Base-by-base conservation (phyloP, 768 basidiomycete genomes). In the Russula ochroleuca region DNA sequence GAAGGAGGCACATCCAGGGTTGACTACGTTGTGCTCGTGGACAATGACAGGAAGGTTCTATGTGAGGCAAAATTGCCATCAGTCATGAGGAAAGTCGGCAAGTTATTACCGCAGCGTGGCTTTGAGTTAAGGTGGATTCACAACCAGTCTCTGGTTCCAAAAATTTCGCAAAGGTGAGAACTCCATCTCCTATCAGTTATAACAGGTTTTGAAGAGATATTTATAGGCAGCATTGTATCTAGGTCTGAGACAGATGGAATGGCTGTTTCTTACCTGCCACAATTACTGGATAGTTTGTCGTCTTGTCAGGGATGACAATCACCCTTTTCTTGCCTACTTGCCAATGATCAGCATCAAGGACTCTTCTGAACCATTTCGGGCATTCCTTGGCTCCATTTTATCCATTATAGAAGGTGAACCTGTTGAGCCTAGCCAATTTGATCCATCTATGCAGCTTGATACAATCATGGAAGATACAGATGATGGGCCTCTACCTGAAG, bases 151-250 rank as follows among this genome's bases (percentile, higher is more conserved):
- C 17, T 58, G 23, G 10, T 21, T 5, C 21, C 15, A 23, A 49
- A 37, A 38, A 58, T 14, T 15, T 58, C 7, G 7, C 21, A 19
- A 49, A 49, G 8, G 45, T 58, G 57, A 58, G 57, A 38, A 37
- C 6, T 31, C 23, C 1, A 38, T 5, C 19, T 15, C 21, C 35
- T 0, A 10, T 35, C 9, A 8, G 21, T 35, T 25, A n/a, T n/a
- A n/a, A 37, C 17, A 4, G 10, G 21, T 17, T 33, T 49, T 28
- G n/a, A 35, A 23, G 0, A 33, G 17, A 43, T 10, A 37, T 33
- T 15, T 38, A 2, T 57, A 57, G 56, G 43, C 56, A 0, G 56
- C 56, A 7, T 47, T 57, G 8, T 49, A 25, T 58, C 14, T 58
- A 1, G 47, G 57, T 7, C 45, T 49, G 9, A 37, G 57, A 48